phyloP scores from a whole-genome alignment of 2,329 filamentous ascomycete species.

The Pseudogymnoascus sp. region DNA sequence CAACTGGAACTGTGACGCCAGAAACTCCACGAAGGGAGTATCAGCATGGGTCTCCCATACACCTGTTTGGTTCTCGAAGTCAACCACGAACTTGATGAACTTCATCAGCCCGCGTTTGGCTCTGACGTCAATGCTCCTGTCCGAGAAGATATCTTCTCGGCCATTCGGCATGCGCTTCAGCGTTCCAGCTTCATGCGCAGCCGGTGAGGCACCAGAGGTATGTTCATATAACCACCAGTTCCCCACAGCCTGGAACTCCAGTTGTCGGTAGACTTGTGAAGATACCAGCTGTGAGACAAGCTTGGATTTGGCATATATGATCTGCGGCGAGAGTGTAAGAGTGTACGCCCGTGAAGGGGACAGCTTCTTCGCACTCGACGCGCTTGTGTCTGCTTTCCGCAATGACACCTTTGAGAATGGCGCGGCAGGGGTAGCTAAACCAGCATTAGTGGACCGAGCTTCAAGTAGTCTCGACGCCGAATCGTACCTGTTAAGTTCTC shows the following conservation, averaged over 20 bases:
- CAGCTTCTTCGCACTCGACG: slow-evolving; percentile 36
- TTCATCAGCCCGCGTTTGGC: slow-evolving; percentile 87
- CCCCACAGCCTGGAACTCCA: slow-evolving; percentile 89
- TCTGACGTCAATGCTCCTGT: slow-evolving; percentile 64
- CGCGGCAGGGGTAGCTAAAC: slow-evolving; percentile 12
- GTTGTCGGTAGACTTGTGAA: slow-evolving; percentile 76
- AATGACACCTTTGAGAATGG: slow-evolving; percentile 23
- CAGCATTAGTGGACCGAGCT: not conserved
- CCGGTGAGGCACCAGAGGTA: slow-evolving; percentile 4
- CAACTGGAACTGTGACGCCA: slow-evolving; percentile 54
- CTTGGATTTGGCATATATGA: slow-evolving; percentile 75
- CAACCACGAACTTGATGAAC: slow-evolving; percentile 78
- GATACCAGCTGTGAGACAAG: slow-evolving; percentile 77
- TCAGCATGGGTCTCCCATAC: slow-evolving; percentile 51
- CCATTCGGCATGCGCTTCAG: slow-evolving; percentile 75
- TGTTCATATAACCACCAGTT: slow-evolving; percentile 71
- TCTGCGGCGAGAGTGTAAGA: slow-evolving; percentile 72
- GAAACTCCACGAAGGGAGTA: slow-evolving; percentile 48
- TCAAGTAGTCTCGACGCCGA: not conserved
- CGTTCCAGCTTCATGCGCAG: slow-evolving; percentile 20
- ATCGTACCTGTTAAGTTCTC: slow-evolving; percentile 32
- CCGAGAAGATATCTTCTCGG: slow-evolving; percentile 83
- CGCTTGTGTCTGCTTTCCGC: slow-evolving; percentile 19
- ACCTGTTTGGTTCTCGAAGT: slow-evolving; percentile 54
- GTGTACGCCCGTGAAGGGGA: slow-evolving; percentile 67